These are phyloP conservation scores for Solanum chilense DNA, from an alignment of 257 asterid genomes.

Conservation along the genomic window DNA sequence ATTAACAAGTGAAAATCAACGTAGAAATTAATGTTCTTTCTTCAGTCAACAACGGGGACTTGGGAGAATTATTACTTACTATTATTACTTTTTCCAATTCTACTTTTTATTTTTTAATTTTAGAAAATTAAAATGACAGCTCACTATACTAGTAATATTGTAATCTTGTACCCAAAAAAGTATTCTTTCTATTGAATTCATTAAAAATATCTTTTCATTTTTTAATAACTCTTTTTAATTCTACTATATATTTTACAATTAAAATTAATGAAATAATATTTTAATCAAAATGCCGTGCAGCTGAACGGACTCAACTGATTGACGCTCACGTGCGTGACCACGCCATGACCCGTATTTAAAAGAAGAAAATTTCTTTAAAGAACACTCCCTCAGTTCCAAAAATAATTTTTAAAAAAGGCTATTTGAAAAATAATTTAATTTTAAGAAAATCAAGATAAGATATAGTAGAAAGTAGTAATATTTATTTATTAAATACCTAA, in stretches of 20 bases:
- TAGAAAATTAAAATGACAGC: neutral
- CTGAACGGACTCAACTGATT: neutral
- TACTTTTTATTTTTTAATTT: neutral
- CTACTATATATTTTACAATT: too few species aligned
- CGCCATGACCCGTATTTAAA: neutral
- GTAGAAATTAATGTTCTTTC: too few species aligned
- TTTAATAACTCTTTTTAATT: too few species aligned
- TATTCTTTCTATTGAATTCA: neutral
- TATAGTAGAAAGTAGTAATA: too few species aligned
- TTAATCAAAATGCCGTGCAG: neutral
- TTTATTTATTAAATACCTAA: too few species aligned
- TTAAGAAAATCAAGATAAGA: neutral
- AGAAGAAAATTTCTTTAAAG: neutral
- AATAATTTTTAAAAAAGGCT: neutral
- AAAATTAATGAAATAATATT: neutral
- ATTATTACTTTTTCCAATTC: neutral
- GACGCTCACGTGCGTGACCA: neutral
- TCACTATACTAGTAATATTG: neutral
- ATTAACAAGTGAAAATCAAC: too few species aligned
- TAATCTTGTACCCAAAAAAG: too few species aligned
- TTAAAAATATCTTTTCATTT: neutral
- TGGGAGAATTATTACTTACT: neutral
- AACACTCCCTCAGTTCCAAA: neutral
- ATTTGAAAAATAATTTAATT: too few species aligned
- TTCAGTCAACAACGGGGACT: neutral